Evolutionary conservation across 139 green algal species (phyloP).

Genomic region (Tetradesmus lagerheimii): DNA sequence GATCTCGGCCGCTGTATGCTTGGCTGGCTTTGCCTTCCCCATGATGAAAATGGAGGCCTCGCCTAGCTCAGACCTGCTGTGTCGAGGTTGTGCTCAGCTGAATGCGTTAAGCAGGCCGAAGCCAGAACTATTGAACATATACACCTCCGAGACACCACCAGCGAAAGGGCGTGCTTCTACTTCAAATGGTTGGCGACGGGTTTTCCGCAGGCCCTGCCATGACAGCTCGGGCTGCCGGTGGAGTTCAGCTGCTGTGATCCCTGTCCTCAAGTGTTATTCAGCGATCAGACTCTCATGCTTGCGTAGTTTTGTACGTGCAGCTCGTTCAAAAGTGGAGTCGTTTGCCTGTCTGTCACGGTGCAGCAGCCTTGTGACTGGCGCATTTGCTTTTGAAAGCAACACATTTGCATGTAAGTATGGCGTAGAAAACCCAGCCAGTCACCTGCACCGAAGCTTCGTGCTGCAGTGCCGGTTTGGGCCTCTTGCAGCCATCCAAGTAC

Average conservation of each 20-base stretch:
- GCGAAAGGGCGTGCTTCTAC: not conserved
- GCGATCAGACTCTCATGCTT: not conserved
- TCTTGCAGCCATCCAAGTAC: not conserved
- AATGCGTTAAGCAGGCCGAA: not conserved
- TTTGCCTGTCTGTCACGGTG: not conserved
- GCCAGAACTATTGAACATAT: not conserved
- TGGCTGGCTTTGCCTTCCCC: slow-evolving; percentile 86
- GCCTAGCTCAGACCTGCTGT: not conserved
- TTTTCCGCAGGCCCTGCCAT: not conserved
- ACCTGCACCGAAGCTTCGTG: slow-evolving; percentile 1
- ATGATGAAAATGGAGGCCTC: not conserved
- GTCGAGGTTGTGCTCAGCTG: not conserved
- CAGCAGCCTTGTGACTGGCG: not conserved
- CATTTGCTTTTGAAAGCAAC: not conserved
- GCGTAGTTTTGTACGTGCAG: not conserved
- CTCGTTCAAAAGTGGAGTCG: not conserved
- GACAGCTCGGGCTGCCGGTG: not conserved
- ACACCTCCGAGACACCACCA: not conserved
- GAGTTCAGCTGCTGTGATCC: no score
- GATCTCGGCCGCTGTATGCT: slow-evolving; percentile 82
- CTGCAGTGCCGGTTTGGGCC: not conserved
- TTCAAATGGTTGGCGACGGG: not conserved
- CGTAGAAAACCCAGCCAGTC: not conserved
- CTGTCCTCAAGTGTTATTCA: not conserved
- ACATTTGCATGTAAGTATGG: not conserved